Evolutionary conservation across 139 green algal species (phyloP).

Genomic region (Tetradesmus obliquus): DNA sequence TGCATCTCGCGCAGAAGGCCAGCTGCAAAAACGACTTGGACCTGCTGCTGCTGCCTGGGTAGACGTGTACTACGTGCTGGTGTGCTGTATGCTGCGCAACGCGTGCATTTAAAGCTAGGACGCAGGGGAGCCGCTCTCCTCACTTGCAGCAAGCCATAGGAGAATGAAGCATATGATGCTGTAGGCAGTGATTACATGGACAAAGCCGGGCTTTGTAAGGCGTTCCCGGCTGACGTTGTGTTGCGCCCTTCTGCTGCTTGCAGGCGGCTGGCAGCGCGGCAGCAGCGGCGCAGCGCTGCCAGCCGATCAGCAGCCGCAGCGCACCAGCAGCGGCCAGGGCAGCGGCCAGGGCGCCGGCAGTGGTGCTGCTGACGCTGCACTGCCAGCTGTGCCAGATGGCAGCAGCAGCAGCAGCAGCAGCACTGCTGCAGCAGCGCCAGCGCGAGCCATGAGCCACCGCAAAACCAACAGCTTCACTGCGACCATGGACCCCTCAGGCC

Average conservation of each 20-base stretch:
- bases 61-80: background rate
- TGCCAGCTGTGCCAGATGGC: background rate
- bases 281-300: background rate
- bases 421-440: background rate
- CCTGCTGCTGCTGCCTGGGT: background rate
- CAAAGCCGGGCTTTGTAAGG: no score
- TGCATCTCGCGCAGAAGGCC: no score
- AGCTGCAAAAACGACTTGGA: no score
- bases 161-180: background rate
- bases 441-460: background rate
- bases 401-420: constrained; percentile 15
- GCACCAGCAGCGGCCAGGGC: background rate
- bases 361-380: background rate
- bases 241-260: background rate
- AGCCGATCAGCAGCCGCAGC: background rate
- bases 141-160: no score
- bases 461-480: constrained; percentile 32
- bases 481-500: constrained; percentile 37
- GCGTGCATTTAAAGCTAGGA: no score
- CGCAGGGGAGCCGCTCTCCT: no score
- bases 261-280: constrained; percentile 3
- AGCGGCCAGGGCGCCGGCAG: background rate
- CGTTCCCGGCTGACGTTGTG: background rate
- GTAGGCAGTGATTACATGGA: background rate
- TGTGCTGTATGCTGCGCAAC: background rate